These are phyloP conservation scores for Hypoxylon sp. DNA, from an alignment of 2,329 filamentous ascomycete species.

Conservation along the genomic window DNA sequence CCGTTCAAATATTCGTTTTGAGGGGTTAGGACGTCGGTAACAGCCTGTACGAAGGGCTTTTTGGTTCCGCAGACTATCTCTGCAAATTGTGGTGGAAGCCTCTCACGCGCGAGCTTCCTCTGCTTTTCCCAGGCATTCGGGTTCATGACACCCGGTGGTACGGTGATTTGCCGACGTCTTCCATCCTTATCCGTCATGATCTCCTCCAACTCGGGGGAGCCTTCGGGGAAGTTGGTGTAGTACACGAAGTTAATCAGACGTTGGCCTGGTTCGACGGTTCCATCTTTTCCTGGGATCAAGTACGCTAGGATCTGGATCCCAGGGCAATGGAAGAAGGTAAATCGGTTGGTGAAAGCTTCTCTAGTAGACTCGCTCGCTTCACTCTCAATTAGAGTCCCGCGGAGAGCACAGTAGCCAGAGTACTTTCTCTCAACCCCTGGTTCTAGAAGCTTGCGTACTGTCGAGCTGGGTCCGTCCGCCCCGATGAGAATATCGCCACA, in stretches of 20 bases:
- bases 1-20: constrained; percentile 54
- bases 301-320: constrained; percentile 59
- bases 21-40: constrained; percentile 56
- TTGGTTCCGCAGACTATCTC: constrained; percentile 57
- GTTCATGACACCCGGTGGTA: constrained; percentile 55
- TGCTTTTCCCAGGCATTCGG: constrained; percentile 55
- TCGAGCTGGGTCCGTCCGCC: constrained; percentile 60
- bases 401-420: constrained; percentile 58
- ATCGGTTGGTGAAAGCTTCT: constrained; percentile 54
- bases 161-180: constrained; percentile 52
- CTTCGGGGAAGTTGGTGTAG: constrained; percentile 58
- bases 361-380: constrained; percentile 54
- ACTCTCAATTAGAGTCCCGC: constrained; percentile 58
- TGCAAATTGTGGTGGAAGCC: constrained; percentile 57
- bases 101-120: constrained; percentile 49
- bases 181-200: constrained; percentile 55
- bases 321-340: constrained; percentile 57
- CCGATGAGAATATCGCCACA: constrained; percentile 57
- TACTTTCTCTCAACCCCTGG: constrained; percentile 52
- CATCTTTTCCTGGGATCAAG: constrained; percentile 57
- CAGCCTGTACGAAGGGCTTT: constrained; percentile 58
- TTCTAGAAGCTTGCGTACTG: constrained; percentile 53
- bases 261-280: constrained; percentile 55
- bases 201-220: constrained; percentile 51
- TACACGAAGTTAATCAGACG: constrained; percentile 62